Evolutionary conservation across 768 basidiomycete genomes (phyloP).

Genomic region (Termitomyces titanicus): DNA sequence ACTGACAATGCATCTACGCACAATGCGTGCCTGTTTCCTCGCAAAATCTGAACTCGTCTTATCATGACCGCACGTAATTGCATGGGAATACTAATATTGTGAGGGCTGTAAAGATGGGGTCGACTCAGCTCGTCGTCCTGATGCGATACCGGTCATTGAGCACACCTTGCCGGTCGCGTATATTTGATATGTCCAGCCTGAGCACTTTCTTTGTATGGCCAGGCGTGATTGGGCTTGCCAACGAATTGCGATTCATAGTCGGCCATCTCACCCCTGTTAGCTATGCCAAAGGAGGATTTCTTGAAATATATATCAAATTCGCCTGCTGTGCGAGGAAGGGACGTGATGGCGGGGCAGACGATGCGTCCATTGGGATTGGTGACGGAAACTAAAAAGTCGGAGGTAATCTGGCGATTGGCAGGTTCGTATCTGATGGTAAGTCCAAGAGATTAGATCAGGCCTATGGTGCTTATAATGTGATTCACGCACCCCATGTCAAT

Average conservation of each 20-base stretch:
- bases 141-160: not conserved
- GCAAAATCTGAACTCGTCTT: conserved; percentile 40
- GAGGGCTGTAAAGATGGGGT: conserved; percentile 30
- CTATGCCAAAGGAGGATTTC: conserved; percentile 32
- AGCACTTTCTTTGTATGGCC: conserved; percentile 45
- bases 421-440: conserved; percentile 50
- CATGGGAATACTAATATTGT: conserved; percentile 40
- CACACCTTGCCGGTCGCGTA: conserved; percentile 31
- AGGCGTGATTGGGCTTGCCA: conserved; percentile 37
- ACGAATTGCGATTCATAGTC: conserved; percentile 41
- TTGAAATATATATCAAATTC: conserved; percentile 54
- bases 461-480: not conserved
- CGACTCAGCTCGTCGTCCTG: not conserved
- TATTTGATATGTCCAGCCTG: conserved; percentile 46
- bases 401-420: conserved; percentile 58
- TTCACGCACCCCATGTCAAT: no score
- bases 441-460: not conserved
- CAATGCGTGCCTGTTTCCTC: conserved; percentile 34
- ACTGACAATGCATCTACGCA: conserved; percentile 31
- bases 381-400: conserved; percentile 54
- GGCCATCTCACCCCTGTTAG: conserved; percentile 44
- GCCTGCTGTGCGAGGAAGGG: conserved; percentile 47
- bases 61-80: conserved; percentile 42
- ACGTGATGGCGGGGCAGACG: conserved; percentile 36
- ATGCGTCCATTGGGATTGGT: conserved; percentile 61